These are phyloP conservation scores for Penstemon davidsonii DNA, from an alignment of 257 asterid genomes.

Conservation along the genomic window DNA sequence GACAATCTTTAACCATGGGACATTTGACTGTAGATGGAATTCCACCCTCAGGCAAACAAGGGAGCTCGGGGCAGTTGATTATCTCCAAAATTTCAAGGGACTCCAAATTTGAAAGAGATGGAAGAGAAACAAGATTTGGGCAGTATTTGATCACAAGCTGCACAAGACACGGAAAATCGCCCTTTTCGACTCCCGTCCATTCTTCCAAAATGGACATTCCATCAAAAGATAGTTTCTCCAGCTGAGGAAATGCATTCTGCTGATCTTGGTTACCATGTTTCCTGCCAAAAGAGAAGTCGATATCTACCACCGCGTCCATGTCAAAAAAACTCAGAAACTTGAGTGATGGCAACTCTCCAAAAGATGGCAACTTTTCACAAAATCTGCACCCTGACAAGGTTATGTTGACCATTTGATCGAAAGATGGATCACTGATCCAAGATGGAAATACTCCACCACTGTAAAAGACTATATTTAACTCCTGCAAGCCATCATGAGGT, in stretches of 20 bases:
- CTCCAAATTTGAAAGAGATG: slow-evolving; percentile 16
- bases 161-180: slow-evolving; percentile 27
- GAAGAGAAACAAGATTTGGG: slow-evolving; percentile 27
- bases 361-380: slow-evolving; percentile 25
- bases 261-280: not conserved
- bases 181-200: slow-evolving; percentile 21
- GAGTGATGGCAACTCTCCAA: slow-evolving; percentile 36
- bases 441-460: slow-evolving; percentile 26
- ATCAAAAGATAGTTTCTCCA: slow-evolving; percentile 29
- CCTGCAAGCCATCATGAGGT: slow-evolving; percentile 21
- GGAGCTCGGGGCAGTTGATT: slow-evolving; percentile 18
- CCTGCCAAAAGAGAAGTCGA: slow-evolving; percentile 20
- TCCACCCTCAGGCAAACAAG: slow-evolving; percentile 18
- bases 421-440: slow-evolving; percentile 30
- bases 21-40: slow-evolving; percentile 11
- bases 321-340: slow-evolving; percentile 23
- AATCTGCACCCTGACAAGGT: slow-evolving; percentile 28
- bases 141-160: slow-evolving; percentile 18
- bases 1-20: slow-evolving; percentile 19
- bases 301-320: slow-evolving; percentile 16
- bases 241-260: slow-evolving; percentile 22
- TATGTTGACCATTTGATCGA: slow-evolving; percentile 7
- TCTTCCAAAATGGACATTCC: slow-evolving; percentile 27
- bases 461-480: slow-evolving; percentile 24
- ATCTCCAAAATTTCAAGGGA: slow-evolving; percentile 26